These are phyloP conservation scores for Rhizopogon vesiculosus DNA, from an alignment of 768 basidiomycete genomes.

Conservation along the genomic window DNA sequence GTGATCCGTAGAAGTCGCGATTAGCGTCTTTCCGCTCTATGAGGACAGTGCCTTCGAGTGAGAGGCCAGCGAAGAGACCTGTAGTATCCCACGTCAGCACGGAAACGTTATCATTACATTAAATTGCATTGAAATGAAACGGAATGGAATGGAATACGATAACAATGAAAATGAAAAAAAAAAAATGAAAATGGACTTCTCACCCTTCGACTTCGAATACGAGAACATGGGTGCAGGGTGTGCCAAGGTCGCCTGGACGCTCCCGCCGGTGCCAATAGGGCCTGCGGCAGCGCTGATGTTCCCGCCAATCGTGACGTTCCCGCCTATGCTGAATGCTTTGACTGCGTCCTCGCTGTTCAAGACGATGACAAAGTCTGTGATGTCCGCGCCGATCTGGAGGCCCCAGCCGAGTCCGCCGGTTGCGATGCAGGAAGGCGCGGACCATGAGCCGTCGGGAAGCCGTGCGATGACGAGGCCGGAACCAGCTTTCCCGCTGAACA, in stretches of 20 bases:
- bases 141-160: not conserved
- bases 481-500: slow-evolving; percentile 93
- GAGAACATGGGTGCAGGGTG: slow-evolving; percentile 98
- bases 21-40: slow-evolving; percentile 97
- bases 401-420: slow-evolving; percentile 95
- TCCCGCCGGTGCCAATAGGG: slow-evolving; percentile 91
- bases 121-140: not conserved
- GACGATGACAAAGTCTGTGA: slow-evolving; percentile 94
- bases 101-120: not conserved
- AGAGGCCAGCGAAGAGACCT: slow-evolving; percentile 94
- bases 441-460: slow-evolving; percentile 93
- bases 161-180: not conserved
- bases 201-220: slow-evolving; percentile 93
- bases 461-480: slow-evolving; percentile 91
- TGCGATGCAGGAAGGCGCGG: slow-evolving; percentile 94
- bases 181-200: slow-evolving; percentile 10
- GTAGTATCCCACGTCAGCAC: not conserved
- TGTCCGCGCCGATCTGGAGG: slow-evolving; percentile 92
- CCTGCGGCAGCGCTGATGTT: slow-evolving; percentile 83
- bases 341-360: slow-evolving; percentile 97
- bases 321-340: slow-evolving; percentile 89
- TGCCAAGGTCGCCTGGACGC: slow-evolving; percentile 80
- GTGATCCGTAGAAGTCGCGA: slow-evolving; percentile 92
- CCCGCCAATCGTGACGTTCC: slow-evolving; percentile 95
- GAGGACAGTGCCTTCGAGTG: slow-evolving; percentile 89